Conservation (phyloP, 2,329 filamentous ascomycete genomes). For the Aspergillus piperis region DNA sequence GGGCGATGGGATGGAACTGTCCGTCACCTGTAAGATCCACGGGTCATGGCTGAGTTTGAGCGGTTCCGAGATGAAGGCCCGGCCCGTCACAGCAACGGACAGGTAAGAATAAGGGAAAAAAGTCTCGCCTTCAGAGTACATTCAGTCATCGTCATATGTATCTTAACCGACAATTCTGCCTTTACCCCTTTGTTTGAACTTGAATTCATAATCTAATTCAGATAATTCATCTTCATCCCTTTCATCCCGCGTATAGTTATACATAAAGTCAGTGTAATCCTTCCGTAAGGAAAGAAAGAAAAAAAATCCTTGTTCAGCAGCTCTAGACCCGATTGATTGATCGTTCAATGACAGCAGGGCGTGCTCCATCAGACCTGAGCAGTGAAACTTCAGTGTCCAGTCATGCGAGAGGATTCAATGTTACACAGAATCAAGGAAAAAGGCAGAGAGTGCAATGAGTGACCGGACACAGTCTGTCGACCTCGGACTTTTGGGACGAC, state of each 20-base stretch:
- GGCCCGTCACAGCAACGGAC: slow-evolving; percentile 17
- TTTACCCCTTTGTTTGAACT: not conserved
- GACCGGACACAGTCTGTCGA: not conserved
- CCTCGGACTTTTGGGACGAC: not conserved
- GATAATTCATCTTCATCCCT: not conserved
- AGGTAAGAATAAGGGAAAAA: not conserved
- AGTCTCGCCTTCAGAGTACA: not conserved
- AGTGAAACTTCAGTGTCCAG: not conserved
- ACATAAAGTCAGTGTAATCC: not conserved
- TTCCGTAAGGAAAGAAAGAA: not conserved
- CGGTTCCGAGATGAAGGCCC: slow-evolving; percentile 16
- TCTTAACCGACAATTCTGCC: too few species aligned
- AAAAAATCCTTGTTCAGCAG: not conserved
- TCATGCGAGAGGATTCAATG: not conserved
- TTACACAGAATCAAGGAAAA: not conserved
- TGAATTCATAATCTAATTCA: not conserved
- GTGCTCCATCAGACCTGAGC: not conserved
- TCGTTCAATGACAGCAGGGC: not conserved
- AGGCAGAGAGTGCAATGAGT: not conserved
- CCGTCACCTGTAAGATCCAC: not conserved
- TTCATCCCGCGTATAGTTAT: not conserved
- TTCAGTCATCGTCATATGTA: not conserved
- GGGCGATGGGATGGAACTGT: not conserved
- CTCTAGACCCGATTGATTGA: not conserved
- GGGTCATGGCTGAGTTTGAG: not conserved